These are phyloP conservation scores for Ogataea salicorniae DNA, from an alignment of 805 yeast species.

Conservation along the genomic window DNA sequence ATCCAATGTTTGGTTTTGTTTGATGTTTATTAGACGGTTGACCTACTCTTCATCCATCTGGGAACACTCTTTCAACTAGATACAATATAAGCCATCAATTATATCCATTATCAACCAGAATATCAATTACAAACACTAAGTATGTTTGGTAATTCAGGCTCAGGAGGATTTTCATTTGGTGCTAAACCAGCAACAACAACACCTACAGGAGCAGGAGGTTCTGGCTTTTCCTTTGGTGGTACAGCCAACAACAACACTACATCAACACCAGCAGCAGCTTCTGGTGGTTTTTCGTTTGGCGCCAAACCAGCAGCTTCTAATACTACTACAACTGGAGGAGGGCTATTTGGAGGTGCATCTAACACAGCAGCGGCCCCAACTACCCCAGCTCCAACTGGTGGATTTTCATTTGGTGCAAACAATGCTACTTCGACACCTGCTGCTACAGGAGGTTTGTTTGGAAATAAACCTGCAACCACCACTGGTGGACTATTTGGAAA, in stretches of 20 bases:
- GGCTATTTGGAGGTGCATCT: constrained; percentile 8
- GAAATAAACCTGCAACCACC: constrained; percentile 5
- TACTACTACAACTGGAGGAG: constrained; percentile 5
- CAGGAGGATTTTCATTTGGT: constrained; percentile 13
- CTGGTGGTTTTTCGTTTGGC: constrained; percentile 11
- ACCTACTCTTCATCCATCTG: no score
- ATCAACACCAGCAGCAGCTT: constrained; percentile 3
- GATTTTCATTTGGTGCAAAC: constrained; percentile 3
- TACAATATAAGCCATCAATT: constrained; percentile 8
- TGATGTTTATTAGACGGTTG: no score
- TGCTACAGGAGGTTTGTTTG: constrained; percentile 6
- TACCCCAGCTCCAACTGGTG: not conserved
- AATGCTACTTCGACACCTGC: not conserved
- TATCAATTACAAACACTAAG: not conserved
- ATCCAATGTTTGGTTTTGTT: no score
- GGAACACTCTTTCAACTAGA: not conserved
- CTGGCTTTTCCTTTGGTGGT: constrained; percentile 9
- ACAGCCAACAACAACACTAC: constrained; percentile 2
- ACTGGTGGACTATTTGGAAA: constrained; percentile 14
- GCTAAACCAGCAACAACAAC: constrained; percentile 7
- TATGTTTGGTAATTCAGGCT: not conserved
- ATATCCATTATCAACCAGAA: constrained; percentile 4
- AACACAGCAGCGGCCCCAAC: not conserved
- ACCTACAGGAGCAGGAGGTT: constrained; percentile 3
- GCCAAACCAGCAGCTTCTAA: constrained; percentile 7